These are phyloP conservation scores for Noccaea bulbosa DNA, from an alignment of 345 rosid species.

Conservation along the genomic window DNA sequence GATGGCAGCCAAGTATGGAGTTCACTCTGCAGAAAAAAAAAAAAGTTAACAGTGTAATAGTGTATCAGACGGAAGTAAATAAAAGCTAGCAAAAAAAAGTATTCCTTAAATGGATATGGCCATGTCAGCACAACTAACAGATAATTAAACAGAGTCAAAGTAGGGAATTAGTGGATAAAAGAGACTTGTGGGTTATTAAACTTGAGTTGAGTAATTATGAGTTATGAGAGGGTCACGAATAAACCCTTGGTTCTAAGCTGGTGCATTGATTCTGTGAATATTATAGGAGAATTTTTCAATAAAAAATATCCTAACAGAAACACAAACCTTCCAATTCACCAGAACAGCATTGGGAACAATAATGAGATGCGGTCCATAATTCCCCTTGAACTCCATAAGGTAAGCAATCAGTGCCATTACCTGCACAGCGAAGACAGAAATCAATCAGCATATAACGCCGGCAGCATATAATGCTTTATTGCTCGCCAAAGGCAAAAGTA, in stretches of 20 bases:
- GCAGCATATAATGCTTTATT: conserved; percentile 27
- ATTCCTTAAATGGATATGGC: conserved; percentile 28
- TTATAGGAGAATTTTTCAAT: neutral
- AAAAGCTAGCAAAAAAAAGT: conserved; percentile 8
- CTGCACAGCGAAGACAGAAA: conserved; percentile 50
- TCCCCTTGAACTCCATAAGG: conserved; percentile 99
- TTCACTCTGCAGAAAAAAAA: conserved; percentile 74
- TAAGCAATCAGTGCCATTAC: conserved; percentile 99
- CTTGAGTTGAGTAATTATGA: neutral
- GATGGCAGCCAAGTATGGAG: conserved; percentile 97
- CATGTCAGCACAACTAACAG: conserved; percentile 31
- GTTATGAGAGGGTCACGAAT: conserved; percentile 10
- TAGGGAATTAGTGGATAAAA: conserved; percentile 11
- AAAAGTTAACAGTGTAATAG: neutral
- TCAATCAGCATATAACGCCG: conserved; percentile 20
- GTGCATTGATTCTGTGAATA: conserved; percentile 13
- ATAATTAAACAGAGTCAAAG: conserved; percentile 13
- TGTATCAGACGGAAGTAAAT: conserved; percentile 17
- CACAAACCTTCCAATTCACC: conserved; percentile 98
- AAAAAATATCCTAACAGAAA: conserved; percentile 11
- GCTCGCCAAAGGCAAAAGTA: conserved; percentile 18
- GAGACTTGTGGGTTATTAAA: conserved; percentile 2
- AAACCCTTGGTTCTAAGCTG: conserved; percentile 17
- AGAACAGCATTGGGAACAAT: conserved; percentile 98
- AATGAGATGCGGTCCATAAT: conserved; percentile 99